phyloP scores from a whole-genome alignment of 352 stramenopile species.

The Elongisporangium undulatum region DNA sequence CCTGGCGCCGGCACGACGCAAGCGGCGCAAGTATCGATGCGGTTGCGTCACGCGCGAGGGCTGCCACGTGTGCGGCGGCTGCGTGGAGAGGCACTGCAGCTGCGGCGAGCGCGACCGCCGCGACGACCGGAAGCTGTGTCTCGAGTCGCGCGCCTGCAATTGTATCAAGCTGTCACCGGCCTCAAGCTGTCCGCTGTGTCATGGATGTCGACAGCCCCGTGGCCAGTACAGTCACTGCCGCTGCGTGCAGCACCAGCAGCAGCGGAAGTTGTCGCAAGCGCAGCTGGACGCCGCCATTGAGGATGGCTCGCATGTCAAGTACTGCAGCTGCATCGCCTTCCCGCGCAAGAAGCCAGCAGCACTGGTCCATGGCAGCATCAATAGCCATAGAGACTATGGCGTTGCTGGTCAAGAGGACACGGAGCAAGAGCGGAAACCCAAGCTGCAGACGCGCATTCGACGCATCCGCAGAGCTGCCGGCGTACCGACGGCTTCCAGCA shows the following conservation, averaged over 20 bases:
- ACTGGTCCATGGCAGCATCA: background rate
- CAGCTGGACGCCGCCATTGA: slow-evolving; percentile 11
- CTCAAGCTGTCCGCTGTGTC: slow-evolving; percentile 44
- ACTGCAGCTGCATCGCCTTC: slow-evolving; percentile 38
- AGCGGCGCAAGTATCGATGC: slow-evolving; percentile 25
- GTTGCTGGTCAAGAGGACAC: slow-evolving; percentile 8
- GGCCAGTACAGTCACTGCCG: slow-evolving; percentile 46
- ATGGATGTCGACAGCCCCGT: slow-evolving; percentile 37
- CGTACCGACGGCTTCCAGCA: slow-evolving; percentile 33
- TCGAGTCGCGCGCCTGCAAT: slow-evolving; percentile 62
- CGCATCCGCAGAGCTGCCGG: slow-evolving; percentile 29
- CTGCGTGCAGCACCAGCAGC: slow-evolving; percentile 42
- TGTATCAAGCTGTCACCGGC: slow-evolving; percentile 20
- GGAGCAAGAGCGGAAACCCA: slow-evolving; percentile 13
- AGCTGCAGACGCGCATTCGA: slow-evolving; percentile 22
- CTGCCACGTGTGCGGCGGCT: slow-evolving; percentile 49
- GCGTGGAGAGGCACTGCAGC: slow-evolving; percentile 54
- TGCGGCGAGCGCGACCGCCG: slow-evolving; percentile 26
- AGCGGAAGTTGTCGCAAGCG: slow-evolving; percentile 19
- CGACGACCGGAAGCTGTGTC: slow-evolving; percentile 24
- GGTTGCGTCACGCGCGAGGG: slow-evolving; percentile 39
- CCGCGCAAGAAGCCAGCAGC: background rate
- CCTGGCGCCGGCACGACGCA: background rate
- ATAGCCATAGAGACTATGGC: background rate
- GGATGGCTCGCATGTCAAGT: slow-evolving; percentile 8